Evolutionary conservation across 2,329 filamentous ascomycete genomes (phyloP).

Genomic region (Plectosphaerella cucumerina): DNA sequence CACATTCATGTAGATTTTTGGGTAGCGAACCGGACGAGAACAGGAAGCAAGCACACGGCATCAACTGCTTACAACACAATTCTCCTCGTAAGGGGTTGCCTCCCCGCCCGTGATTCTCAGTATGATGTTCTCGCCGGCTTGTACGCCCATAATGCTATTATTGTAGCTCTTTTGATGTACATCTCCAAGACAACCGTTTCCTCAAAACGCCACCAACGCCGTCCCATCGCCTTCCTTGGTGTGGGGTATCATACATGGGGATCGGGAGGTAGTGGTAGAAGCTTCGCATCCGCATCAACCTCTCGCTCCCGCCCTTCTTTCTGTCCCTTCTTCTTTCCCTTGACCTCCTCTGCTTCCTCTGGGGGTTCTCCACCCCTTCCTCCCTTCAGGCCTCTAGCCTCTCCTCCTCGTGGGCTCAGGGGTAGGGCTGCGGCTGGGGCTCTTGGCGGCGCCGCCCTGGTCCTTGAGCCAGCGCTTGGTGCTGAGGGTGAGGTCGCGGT

Average conservation of each 20-base stretch:
- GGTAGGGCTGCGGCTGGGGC: slow-evolving; percentile 75
- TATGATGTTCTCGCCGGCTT: no score
- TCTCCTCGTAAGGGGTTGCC: no score
- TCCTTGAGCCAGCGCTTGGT: slow-evolving; percentile 96
- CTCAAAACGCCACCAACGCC: not conserved
- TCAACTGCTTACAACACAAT: no score
- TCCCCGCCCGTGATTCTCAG: no score
- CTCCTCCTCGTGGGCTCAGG: slow-evolving; percentile 77
- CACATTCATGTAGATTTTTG: no score
- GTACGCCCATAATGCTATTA: no score
- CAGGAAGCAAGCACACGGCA: no score
- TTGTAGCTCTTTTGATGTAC: not conserved
- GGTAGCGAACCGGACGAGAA: no score
- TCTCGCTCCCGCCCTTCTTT: no score
- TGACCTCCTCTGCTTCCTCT: no score
- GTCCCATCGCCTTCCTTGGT: not conserved
- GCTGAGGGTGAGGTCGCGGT: slow-evolving; percentile 77
- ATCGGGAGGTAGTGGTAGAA: not conserved
- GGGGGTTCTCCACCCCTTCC: not conserved
- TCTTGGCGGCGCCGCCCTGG: slow-evolving; percentile 79
- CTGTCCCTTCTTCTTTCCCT: no score
- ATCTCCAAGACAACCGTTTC: not conserved
- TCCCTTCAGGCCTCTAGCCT: slow-evolving; percentile 38
- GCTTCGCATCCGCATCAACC: no score
- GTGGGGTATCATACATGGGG: slow-evolving; percentile 3